Conservation (phyloP, 2,329 filamentous ascomycete genomes). For the Colletotrichum cereale region DNA sequence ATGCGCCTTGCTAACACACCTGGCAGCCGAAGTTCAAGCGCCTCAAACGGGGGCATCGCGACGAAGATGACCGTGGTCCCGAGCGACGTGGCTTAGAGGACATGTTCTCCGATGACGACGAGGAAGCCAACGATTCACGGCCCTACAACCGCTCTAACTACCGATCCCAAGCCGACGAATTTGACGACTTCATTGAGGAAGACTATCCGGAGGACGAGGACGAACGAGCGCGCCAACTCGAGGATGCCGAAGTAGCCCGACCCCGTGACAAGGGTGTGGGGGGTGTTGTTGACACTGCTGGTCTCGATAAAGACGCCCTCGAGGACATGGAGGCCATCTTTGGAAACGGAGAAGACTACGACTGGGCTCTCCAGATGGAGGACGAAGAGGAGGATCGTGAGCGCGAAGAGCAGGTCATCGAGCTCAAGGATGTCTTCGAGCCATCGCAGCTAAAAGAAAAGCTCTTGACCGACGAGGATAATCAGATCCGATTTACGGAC, state of each 20-base stretch:
- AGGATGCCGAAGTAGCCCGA: constrained; percentile 90
- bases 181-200: constrained; percentile 97
- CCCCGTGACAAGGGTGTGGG: constrained; percentile 79
- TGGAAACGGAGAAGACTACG: constrained; percentile 94
- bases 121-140: constrained; percentile 72
- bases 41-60: constrained; percentile 89
- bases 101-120: constrained; percentile 96
- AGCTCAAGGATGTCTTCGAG: constrained; percentile 98
- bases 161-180: constrained; percentile 79
- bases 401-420: constrained; percentile 84
- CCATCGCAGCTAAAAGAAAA: constrained; percentile 94
- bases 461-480: constrained; percentile 95
- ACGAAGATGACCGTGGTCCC: constrained; percentile 74
- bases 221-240: constrained; percentile 78
- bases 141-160: constrained; percentile 65
- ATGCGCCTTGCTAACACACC: constrained; percentile 41
- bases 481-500: constrained; percentile 87
- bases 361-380: constrained; percentile 92
- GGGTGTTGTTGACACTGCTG: constrained; percentile 81
- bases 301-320: constrained; percentile 90
- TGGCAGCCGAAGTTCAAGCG: constrained; percentile 91
- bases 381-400: constrained; percentile 85
- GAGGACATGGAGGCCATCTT: constrained; percentile 95
- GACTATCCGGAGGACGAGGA: constrained; percentile 92
- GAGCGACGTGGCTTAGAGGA: constrained; percentile 83